Conservation (phyloP, 2,329 filamentous ascomycete species). For the Verticillium tricorpus region DNA sequence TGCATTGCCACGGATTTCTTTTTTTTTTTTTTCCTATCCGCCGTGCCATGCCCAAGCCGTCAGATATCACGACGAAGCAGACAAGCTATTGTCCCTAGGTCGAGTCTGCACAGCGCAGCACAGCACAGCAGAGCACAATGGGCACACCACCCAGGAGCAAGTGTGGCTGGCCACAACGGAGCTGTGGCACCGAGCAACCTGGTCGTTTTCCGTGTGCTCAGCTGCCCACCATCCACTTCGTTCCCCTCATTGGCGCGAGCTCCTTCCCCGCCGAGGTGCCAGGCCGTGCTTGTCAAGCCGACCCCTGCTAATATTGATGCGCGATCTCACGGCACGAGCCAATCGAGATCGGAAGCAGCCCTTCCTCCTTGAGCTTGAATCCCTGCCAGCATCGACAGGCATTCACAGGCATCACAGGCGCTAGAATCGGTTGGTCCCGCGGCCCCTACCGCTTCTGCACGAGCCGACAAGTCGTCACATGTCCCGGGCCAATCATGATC, state of each 20-base stretch:
- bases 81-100: neutral
- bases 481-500: constrained; percentile 29
- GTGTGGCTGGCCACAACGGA: neutral
- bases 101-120: neutral
- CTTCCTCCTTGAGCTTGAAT: constrained; percentile 15
- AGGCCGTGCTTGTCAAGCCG: constrained; percentile 12
- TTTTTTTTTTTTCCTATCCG: neutral
- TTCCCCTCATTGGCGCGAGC: constrained; percentile 13
- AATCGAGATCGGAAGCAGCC: constrained; percentile 33
- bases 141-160: neutral
- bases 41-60: neutral
- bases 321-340: constrained; percentile 26
- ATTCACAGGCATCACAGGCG: constrained; percentile 19
- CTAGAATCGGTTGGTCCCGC: constrained; percentile 42
- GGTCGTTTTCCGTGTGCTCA: neutral
- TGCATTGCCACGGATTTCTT: neutral
- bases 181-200: neutral
- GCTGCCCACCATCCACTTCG: neutral
- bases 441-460: constrained; percentile 40
- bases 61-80: neutral
- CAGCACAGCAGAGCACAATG: neutral
- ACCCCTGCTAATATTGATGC: constrained; percentile 20
- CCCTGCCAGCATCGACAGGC: constrained; percentile 16
- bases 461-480: constrained; percentile 40
- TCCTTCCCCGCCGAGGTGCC: constrained; percentile 6